Percentiles rank a stretch among this genome's conserved stretches.
Evolutionary conservation across 2,329 filamentous ascomycete species (phyloP).

Genomic region (Pseudogymnoascus sp.): DNA sequence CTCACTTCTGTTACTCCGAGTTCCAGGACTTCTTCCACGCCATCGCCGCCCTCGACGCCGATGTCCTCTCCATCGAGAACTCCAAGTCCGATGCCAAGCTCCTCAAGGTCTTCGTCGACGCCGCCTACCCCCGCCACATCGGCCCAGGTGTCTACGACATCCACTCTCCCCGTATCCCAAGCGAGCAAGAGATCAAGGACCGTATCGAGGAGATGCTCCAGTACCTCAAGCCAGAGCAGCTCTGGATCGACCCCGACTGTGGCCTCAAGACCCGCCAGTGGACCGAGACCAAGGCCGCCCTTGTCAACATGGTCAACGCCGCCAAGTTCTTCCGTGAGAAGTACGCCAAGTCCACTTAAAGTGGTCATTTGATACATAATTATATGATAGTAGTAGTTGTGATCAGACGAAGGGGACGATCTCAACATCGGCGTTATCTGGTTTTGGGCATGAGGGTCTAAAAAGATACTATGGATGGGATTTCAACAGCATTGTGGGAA

Average conservation of each 20-base stretch:
- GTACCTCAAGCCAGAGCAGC: constrained; percentile 95
- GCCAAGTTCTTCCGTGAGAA: constrained; percentile 94
- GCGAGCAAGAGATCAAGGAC: constrained; percentile 96
- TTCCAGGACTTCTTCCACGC: constrained; percentile 99
- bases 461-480: constrained; percentile 19
- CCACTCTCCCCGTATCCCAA: constrained; percentile 95
- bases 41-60: constrained; percentile 93
- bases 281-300: constrained; percentile 94
- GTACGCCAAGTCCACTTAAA: constrained; percentile 55
- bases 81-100: constrained; percentile 99
- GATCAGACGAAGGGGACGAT: constrained; percentile 31
- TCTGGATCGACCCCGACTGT: constrained; percentile 99
- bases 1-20: constrained; percentile 99
- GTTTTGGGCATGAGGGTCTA: constrained; percentile 17
- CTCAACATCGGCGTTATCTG: constrained; percentile 43
- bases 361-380: constrained; percentile 7
- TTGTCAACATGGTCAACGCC: constrained; percentile 95
- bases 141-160: constrained; percentile 99
- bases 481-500: constrained; percentile 12
- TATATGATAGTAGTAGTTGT: constrained; percentile 2
- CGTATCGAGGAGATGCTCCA: constrained; percentile 96
- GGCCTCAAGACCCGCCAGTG: constrained; percentile 98
- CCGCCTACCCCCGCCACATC: constrained; percentile 95
- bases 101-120: constrained; percentile 95
- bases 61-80: constrained; percentile 99